Base-by-base conservation (phyloP, 768 basidiomycete species). In the Rhodotorula taiwanensis region DNA sequence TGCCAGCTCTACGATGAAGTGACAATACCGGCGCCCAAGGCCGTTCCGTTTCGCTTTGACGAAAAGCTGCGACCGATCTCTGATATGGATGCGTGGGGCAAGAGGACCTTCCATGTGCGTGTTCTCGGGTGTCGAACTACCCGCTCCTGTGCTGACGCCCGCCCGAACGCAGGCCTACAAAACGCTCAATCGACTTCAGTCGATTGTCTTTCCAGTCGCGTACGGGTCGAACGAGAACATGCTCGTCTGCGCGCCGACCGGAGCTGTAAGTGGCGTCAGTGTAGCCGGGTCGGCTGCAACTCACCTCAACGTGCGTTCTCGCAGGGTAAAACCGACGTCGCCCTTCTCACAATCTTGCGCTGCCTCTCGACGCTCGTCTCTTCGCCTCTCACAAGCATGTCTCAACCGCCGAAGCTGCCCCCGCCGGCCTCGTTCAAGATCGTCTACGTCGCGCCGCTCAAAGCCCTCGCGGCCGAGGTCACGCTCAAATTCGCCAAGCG, bases 391-490 rank as follows among this genome's bases (percentile, higher is more conserved):
- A 53, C 55, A 4, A 53, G 55, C 8, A 42, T 44, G 27, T 43
- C 53, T 27, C 45, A 52, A 0, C 28, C 58, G 11, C 60, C 63
- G 14, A 51, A 52, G 27, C 68, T 69, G 11, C 64, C 64, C 15
- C 68, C 68, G 1, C 27, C 81, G 34, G 81, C 88, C 64, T 77
- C 83, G 3, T 98, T 95, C 80, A 98, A 99, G 76, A 85, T 99
- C 66, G 92, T 99, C 51, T 99, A 99, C 70, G 95, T 99, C 31
- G 95, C 95, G 11, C 95, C 95, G 0, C 98, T 99, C 91, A 99
- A 99, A 75, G 95, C 95, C 1, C 77, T 99, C 43, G 95, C 94
- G 2, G 84, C 92, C 5, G 95, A 99, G 74, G 93, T 99, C 67
- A 87, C 89, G 9, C 84, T 89, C 48, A 99, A 99, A 76, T 79